Evolutionary conservation across 108 stramenopile species (phyloP).

Genomic region (Aurantiochytrium sp.): DNA sequence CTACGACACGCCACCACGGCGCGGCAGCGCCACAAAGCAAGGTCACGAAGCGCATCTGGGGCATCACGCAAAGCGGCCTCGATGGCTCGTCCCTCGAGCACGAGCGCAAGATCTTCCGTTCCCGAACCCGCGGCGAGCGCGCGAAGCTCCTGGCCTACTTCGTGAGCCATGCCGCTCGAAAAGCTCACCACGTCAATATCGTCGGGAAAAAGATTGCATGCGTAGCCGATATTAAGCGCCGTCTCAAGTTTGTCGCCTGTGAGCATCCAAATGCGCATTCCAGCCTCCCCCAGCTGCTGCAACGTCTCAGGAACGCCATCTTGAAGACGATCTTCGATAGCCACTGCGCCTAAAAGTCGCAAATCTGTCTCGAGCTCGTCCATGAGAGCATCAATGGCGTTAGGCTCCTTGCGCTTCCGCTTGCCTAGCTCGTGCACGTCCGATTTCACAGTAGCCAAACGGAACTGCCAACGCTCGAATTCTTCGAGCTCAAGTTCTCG

Average conservation of each 20-base stretch:
- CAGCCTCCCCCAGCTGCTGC: slow-evolving; percentile 38
- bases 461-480: slow-evolving; percentile 7
- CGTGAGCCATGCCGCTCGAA: not conserved
- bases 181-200: slow-evolving; percentile 34
- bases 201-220: slow-evolving; percentile 33
- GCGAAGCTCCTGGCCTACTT: not conserved
- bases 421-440: not conserved
- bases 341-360: slow-evolving; percentile 43
- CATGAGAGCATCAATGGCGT: slow-evolving; percentile 23
- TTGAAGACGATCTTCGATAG: slow-evolving; percentile 49
- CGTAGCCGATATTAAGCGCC: slow-evolving; percentile 50
- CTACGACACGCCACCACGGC: slow-evolving; percentile 50
- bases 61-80: not conserved
- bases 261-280: slow-evolving; percentile 51
- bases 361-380: slow-evolving; percentile 34
- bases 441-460: slow-evolving; percentile 7
- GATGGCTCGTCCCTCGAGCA: slow-evolving; percentile 27
- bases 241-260: slow-evolving; percentile 58
- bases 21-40: not conserved
- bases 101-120: slow-evolving; percentile 16
- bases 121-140: not conserved
- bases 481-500: slow-evolving; percentile 17
- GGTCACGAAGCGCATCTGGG: not conserved
- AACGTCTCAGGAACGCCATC: slow-evolving; percentile 48
- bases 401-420: slow-evolving; percentile 23